Conservation (phyloP, 139 green algal species). For the Volvox reticuliferus region DNA sequence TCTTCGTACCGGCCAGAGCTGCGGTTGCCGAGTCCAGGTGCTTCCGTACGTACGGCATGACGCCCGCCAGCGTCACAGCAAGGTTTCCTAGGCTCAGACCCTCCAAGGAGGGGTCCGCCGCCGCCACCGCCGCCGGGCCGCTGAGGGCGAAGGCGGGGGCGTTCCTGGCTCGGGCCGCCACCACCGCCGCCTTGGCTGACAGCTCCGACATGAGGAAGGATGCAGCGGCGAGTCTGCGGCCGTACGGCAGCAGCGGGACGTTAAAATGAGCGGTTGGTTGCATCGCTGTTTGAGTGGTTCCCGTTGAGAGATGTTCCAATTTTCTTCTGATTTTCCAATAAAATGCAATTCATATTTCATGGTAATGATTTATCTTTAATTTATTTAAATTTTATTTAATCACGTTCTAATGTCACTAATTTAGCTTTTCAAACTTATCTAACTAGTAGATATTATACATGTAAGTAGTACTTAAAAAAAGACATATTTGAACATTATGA, state of each 20-base stretch:
- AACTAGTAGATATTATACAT: too few species aligned
- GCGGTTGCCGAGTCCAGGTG: conserved; percentile 39
- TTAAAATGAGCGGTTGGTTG: too few species aligned
- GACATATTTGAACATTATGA: too few species aligned
- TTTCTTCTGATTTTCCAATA: too few species aligned
- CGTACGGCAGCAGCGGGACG: not conserved
- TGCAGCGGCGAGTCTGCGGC: not conserved
- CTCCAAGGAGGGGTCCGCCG: conserved; percentile 12
- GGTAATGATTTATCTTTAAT: too few species aligned
- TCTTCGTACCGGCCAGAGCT: conserved; percentile 21
- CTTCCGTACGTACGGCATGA: not conserved
- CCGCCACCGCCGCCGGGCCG: not conserved
- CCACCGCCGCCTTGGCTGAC: conserved; percentile 5
- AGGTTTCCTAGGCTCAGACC: not conserved
- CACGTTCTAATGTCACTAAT: too few species aligned
- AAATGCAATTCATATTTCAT: too few species aligned
- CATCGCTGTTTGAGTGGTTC: too few species aligned
- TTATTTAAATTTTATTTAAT: too few species aligned
- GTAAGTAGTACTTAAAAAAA: too few species aligned
- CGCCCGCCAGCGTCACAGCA: not conserved
- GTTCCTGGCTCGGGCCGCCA: not conserved
- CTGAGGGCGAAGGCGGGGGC: not conserved
- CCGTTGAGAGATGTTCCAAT: too few species aligned
- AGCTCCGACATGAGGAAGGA: conserved; percentile 4
- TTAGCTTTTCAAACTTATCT: too few species aligned